phyloP scores from a whole-genome alignment of 1,284 basidiomycete species.

The Cutaneotrichosporon spelunceum region DNA sequence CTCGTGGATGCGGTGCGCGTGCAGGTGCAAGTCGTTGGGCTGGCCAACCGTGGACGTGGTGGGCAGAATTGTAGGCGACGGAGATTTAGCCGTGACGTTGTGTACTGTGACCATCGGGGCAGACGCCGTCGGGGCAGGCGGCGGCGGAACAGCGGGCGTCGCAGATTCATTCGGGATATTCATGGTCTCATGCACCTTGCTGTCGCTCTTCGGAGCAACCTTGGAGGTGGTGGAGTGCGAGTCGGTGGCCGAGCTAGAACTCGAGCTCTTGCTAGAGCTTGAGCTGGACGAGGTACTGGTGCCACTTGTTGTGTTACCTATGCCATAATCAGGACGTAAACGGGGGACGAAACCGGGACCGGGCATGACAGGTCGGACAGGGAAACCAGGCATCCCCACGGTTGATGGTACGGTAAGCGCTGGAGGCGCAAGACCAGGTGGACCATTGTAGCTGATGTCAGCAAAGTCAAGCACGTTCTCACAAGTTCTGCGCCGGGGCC shows the following conservation, averaged over 20 bases:
- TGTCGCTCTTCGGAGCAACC: background rate
- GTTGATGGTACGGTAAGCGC: background rate
- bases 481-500: background rate
- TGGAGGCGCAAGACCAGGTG: background rate
- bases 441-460: constrained; percentile 1
- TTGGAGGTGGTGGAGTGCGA: background rate
- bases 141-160: background rate
- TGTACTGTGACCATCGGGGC: background rate
- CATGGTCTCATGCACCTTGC: background rate
- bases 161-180: background rate
- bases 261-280: background rate
- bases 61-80: background rate
- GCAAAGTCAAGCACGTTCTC: background rate
- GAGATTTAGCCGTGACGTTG: constrained; percentile 3
- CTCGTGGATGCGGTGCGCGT: background rate
- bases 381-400: background rate
- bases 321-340: background rate
- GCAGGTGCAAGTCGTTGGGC: background rate
- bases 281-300: constrained; percentile 3
- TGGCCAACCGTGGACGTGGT: background rate
- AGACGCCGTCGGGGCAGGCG: background rate
- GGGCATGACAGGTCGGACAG: background rate
- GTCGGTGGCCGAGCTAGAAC: background rate
- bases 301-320: constrained; percentile 8
- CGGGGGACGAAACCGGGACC: too few species aligned